Base-by-base conservation (phyloP, 2,329 filamentous ascomycete species). In the Ramichloridium luteum region DNA sequence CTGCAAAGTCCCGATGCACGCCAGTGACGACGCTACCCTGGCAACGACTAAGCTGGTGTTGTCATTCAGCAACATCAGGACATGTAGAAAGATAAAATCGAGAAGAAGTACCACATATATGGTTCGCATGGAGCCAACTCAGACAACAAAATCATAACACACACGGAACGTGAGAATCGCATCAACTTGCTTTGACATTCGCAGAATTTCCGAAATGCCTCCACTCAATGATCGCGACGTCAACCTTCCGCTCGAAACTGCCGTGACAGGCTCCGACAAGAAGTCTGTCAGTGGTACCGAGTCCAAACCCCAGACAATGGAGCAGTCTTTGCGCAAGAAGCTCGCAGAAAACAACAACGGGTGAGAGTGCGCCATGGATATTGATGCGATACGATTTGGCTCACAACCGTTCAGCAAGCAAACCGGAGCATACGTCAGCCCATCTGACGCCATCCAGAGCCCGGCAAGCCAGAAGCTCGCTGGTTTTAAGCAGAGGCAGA, bases 401-500 rank as follows among this genome's bases (percentile, higher is more conserved):
- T n/a, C n/a, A n/a, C n/a, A n/a, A n/a, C n/a, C n/a, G n/a, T n/a
- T 36, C 34, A 46, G 36, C 27, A 41, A 39, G 27, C 29, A 31
- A 25, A 40, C 36, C 27, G 62, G 66, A 47, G 62, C 69, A 44
- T 88, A 86, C 60, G 66, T 86, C 55, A 86, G 80, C 12, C 83
- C 83, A 3, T 86, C 80, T n/a, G 83, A 92, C 58, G 76, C 74
- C 59, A 86, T 92, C 64, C 81, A 85, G 76, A 85, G 79, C 48
- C 83, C 83, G 20, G 85, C 81, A 58, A 80, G 77, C 12, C 77
- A 80, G 57, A 90, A 90, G 68, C 71, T 90, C 48, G 79, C 70
- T 41, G 77, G 79, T 25, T 74, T 86, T 58, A 80, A 81, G 60
- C 81, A 73, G 61, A 85, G 84, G 65, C 77, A 83, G 50, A 76